Evolutionary conservation across 78 protist species (phyloP).

Genomic region (Dictyostelium purpureum): DNA sequence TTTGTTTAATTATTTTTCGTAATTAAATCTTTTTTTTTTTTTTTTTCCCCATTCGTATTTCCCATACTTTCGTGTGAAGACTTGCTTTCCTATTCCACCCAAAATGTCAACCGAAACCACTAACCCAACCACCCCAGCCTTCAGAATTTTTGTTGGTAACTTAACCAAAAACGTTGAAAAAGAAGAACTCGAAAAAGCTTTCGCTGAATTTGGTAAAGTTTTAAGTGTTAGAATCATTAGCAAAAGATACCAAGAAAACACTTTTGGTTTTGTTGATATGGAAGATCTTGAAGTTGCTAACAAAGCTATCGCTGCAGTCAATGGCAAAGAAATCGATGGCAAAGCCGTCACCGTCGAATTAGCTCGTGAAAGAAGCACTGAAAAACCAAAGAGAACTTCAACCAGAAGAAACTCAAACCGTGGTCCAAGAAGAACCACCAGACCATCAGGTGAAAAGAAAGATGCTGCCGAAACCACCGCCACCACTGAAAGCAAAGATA

Average conservation of each 20-base stretch:
- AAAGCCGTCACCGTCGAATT: conserved; percentile 78
- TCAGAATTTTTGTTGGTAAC: conserved; percentile 81
- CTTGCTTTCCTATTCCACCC: background rate
- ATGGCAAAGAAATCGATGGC: conserved; percentile 78
- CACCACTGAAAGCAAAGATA: background rate
- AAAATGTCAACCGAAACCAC: conserved; percentile 16
- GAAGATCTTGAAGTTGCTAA: conserved; percentile 71
- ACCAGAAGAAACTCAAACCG: background rate
- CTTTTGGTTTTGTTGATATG: conserved; percentile 88
- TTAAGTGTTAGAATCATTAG: conserved; percentile 58
- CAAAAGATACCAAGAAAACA: conserved; percentile 25
- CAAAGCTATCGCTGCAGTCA: conserved; percentile 68
- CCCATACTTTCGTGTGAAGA: background rate
- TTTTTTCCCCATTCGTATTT: background rate
- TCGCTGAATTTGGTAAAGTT: conserved; percentile 69
- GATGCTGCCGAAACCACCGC: background rate
- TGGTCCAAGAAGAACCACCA: background rate
- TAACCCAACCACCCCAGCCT: conserved; percentile 22
- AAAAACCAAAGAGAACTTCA: background rate
- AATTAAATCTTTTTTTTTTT: conserved; percentile 4
- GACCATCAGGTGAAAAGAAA: no score
- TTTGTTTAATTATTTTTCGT: no score
- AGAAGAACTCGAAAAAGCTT: conserved; percentile 35
- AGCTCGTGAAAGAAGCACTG: conserved; percentile 45
- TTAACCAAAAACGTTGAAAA: conserved; percentile 45